Evolutionary conservation across 2,329 filamentous ascomycete genomes (phyloP).

Genomic region (Aureobasidium sp.): DNA sequence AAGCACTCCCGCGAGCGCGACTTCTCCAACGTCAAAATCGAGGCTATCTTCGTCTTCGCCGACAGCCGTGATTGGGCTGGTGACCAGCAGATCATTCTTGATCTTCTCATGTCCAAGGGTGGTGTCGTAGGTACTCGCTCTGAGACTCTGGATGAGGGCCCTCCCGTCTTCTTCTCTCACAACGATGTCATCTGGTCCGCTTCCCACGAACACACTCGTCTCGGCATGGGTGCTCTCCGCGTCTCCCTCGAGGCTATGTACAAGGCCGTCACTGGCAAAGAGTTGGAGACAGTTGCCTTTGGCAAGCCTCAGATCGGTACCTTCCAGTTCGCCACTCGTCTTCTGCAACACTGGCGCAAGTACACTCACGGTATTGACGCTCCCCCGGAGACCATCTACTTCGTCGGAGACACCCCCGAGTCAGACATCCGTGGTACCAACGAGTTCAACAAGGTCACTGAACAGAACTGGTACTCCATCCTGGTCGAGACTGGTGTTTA

Average conservation of each 20-base stretch:
- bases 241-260: constrained; percentile 82
- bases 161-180: constrained; percentile 83
- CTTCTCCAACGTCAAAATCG: constrained; percentile 60
- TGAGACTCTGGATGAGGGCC: constrained; percentile 72
- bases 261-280: constrained; percentile 71
- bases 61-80: constrained; percentile 92
- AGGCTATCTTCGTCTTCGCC: constrained; percentile 90
- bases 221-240: constrained; percentile 87
- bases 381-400: constrained; percentile 82
- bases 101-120: constrained; percentile 80
- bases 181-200: constrained; percentile 93
- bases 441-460: constrained; percentile 66
- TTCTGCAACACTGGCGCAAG: constrained; percentile 80
- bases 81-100: constrained; percentile 94
- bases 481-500: constrained; percentile 87
- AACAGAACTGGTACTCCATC: constrained; percentile 84
- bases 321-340: constrained; percentile 80
- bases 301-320: constrained; percentile 91
- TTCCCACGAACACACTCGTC: constrained; percentile 78
- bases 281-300: constrained; percentile 75
- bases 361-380: constrained; percentile 70
- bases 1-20: constrained; percentile 58
- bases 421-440: constrained; percentile 88
- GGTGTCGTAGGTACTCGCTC: constrained; percentile 74
- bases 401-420: constrained; percentile 89